Evolutionary conservation across 768 basidiomycete species (phyloP).

Genomic region (Cyclocybe aegerita): DNA sequence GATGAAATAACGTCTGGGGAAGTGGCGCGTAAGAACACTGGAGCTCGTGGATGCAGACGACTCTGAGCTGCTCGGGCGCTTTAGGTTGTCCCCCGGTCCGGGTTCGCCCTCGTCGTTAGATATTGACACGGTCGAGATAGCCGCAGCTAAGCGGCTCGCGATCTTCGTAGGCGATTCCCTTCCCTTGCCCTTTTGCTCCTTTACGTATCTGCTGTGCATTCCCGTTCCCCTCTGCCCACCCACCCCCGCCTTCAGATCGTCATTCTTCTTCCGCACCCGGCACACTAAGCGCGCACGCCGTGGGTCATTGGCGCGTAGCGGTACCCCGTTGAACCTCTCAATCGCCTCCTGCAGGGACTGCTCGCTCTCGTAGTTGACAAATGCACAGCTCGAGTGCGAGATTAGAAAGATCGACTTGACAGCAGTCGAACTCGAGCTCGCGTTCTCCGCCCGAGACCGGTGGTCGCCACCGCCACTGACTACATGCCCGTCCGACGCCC

Average conservation of each 20-base stretch:
- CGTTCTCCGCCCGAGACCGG: background rate
- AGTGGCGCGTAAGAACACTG: conserved; percentile 70
- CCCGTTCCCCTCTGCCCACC: conserved; percentile 88
- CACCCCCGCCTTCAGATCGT: conserved; percentile 87
- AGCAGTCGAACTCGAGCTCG: too few species aligned
- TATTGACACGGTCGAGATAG: conserved; percentile 30
- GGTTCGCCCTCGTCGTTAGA: conserved; percentile 42
- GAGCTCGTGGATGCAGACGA: conserved; percentile 85
- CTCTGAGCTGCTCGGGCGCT: conserved; percentile 57
- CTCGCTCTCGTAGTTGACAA: conserved; percentile 82
- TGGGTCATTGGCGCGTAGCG: conserved; percentile 68
- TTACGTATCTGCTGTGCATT: conserved; percentile 80
- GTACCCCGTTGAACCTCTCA: conserved; percentile 65
- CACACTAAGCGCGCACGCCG: conserved; percentile 82
- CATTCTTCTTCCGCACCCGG: conserved; percentile 74
- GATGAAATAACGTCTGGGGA: conserved; percentile 91
- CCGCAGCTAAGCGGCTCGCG: conserved; percentile 23
- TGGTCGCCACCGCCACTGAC: too few species aligned
- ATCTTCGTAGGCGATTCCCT: conserved; percentile 24
- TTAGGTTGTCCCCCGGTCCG: conserved; percentile 15
- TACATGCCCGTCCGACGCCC: too few species aligned
- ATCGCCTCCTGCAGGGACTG: conserved; percentile 66
- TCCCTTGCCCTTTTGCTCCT: conserved; percentile 49
- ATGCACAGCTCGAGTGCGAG: conserved; percentile 91
- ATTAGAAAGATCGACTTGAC: conserved; percentile 90